Percentiles rank a stretch among this genome's conserved stretches.
phyloP scores from a whole-genome alignment of 129 eudicot genomes.

The Pittosporum tobira region DNA sequence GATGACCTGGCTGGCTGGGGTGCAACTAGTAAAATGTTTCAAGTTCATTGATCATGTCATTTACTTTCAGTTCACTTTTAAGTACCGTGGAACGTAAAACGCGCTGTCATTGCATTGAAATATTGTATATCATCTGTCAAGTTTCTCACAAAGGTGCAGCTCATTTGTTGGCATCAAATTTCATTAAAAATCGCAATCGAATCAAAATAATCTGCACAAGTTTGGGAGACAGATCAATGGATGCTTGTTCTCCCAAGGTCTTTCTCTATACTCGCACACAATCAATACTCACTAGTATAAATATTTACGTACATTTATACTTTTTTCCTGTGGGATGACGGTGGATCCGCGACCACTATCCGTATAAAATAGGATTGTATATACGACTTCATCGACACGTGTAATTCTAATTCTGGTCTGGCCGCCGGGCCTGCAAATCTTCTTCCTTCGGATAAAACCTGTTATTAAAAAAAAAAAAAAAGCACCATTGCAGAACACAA shows the following conservation, averaged over 20 bases:
- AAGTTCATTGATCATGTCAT: too few species aligned
- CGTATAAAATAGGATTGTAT: not conserved
- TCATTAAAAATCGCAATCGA: not conserved
- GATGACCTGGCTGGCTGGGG: too few species aligned
- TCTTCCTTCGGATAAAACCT: not conserved
- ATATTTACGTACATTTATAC: not conserved
- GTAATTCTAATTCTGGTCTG: not conserved
- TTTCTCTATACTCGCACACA: slow-evolving; percentile 6
- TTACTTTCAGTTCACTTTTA: too few species aligned
- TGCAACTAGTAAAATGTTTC: too few species aligned
- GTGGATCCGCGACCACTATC: too few species aligned
- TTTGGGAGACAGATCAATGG: slow-evolving; percentile 15
- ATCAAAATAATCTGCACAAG: slow-evolving; percentile 14
- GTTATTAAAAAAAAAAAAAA: too few species aligned
- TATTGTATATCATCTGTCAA: not conserved
- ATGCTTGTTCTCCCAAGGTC: slow-evolving; percentile 13
- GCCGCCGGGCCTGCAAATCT: not conserved
- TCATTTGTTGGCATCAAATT: not conserved
- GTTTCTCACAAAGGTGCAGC: not conserved
- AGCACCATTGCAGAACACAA: not conserved
- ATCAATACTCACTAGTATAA: not conserved
- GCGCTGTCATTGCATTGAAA: not conserved
- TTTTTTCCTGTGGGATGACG: too few species aligned
- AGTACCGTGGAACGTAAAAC: too few species aligned
- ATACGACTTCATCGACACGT: not conserved